Percentiles rank a stretch among this genome's conserved stretches.
phyloP scores from a whole-genome alignment of 164 flowering plant genomes.

The Tinospora cordifolia region DNA sequence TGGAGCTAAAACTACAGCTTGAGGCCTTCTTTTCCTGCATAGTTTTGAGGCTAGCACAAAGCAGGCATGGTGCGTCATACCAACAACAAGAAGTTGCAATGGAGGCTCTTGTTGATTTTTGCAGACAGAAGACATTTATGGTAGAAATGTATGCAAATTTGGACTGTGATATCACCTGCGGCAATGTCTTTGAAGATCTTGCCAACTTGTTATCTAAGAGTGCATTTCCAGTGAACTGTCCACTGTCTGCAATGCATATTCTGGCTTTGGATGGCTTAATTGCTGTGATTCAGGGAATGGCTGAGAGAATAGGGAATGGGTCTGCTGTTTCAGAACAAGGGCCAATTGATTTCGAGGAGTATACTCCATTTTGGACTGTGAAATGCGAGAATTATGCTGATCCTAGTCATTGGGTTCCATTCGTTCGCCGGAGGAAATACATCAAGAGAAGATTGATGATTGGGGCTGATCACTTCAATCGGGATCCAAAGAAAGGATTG shows the following conservation, averaged over 20 bases:
- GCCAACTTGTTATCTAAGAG: constrained; percentile 33
- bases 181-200: constrained; percentile 33
- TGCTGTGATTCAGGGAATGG: constrained; percentile 39
- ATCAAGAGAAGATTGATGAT: constrained; percentile 30
- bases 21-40: constrained; percentile 40
- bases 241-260: constrained; percentile 34
- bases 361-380: constrained; percentile 31
- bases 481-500: constrained; percentile 39
- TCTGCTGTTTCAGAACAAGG: constrained; percentile 16
- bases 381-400: constrained; percentile 34
- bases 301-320: constrained; percentile 27
- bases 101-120: constrained; percentile 43
- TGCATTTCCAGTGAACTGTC: constrained; percentile 40
- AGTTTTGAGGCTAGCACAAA: constrained; percentile 33
- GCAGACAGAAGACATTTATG: constrained; percentile 35
- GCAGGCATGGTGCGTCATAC: constrained; percentile 31
- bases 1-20: constrained; percentile 32
- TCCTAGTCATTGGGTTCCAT: constrained; percentile 30
- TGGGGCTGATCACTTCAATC: constrained; percentile 34
- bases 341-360: constrained; percentile 21
- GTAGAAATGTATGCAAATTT: constrained; percentile 41
- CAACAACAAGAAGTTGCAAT: constrained; percentile 40
- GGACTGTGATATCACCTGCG: constrained; percentile 36
- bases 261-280: constrained; percentile 38
- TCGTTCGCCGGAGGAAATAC: constrained; percentile 33